phyloP scores from a whole-genome alignment of 2,329 filamentous ascomycete species.

The Beauveria sp. region DNA sequence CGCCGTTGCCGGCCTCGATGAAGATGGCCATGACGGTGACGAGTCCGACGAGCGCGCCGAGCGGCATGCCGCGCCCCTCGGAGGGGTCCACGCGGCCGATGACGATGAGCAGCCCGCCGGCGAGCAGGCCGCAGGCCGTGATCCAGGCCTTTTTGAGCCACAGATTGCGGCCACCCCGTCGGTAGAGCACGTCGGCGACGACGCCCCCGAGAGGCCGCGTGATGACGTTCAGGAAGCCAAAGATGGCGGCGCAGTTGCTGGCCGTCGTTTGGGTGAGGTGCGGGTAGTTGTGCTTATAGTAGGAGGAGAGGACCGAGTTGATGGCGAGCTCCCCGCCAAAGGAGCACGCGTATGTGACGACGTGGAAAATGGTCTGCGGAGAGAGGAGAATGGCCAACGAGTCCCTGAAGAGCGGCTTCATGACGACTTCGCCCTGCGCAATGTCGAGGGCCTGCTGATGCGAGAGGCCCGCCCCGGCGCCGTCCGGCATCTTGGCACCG shows the following conservation, averaged over 20 bases:
- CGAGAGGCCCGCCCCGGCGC: constrained; percentile 29
- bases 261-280: constrained; percentile 47
- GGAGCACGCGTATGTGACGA: constrained; percentile 53
- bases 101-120: constrained; percentile 53
- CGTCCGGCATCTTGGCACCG: background rate
- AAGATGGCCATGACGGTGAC: constrained; percentile 73
- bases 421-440: constrained; percentile 42
- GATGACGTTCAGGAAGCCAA: constrained; percentile 64
- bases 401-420: constrained; percentile 48
- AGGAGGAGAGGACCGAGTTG: constrained; percentile 51
- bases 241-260: constrained; percentile 61
- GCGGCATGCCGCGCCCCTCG: constrained; percentile 29
- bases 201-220: constrained; percentile 60
- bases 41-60: constrained; percentile 64
- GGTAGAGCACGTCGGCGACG: constrained; percentile 43
- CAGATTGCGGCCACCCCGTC: constrained; percentile 24
- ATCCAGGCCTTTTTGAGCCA: constrained; percentile 40
- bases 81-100: constrained; percentile 58
- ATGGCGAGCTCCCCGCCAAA: constrained; percentile 57
- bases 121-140: constrained; percentile 46
- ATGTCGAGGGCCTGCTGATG: constrained; percentile 46
- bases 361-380: constrained; percentile 47
- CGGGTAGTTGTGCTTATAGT: constrained; percentile 54
- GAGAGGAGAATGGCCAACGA: constrained; percentile 38
- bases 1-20: constrained; percentile 75